Evolutionary conservation across 257 asterid genomes (phyloP).

Genomic region (Solanum virginianum): DNA sequence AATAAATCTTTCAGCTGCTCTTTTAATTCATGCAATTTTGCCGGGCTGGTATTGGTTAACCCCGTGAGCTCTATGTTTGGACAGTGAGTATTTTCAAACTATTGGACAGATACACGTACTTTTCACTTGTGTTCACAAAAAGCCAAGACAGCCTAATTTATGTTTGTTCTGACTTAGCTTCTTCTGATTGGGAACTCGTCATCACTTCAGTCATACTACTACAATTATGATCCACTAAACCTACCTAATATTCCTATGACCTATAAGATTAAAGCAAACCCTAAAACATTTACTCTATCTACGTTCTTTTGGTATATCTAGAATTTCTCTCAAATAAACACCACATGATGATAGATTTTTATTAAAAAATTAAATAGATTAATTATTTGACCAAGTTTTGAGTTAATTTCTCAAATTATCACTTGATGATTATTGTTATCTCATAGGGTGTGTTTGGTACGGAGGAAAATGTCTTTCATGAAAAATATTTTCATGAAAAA

Average conservation of each 20-base stretch:
- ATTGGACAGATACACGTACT: slow-evolving; percentile 10
- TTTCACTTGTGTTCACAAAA: slow-evolving; percentile 23
- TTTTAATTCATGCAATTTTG: too few species aligned
- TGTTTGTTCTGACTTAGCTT: not conserved
- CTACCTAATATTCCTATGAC: not conserved
- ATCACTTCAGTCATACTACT: not conserved
- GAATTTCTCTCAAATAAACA: not conserved
- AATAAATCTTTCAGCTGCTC: too few species aligned
- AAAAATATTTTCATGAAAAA: too few species aligned
- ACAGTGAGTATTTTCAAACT: not conserved
- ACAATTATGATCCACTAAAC: not conserved
- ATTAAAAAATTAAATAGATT: too few species aligned
- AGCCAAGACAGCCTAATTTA: slow-evolving; percentile 16
- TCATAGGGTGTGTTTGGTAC: too few species aligned
- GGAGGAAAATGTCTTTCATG: too few species aligned
- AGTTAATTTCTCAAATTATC: not conserved
- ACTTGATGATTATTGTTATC: too few species aligned
- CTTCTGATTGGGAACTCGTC: slow-evolving; percentile 6
- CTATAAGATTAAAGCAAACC: not conserved
- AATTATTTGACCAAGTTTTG: not conserved
- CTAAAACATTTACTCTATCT: not conserved
- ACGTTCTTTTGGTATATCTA: not conserved
- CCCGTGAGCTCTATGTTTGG: slow-evolving; percentile 26
- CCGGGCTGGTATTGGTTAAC: not conserved
- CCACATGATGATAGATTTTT: not conserved